These are phyloP conservation scores for Penicillium coffeae DNA, from an alignment of 495 filamentous ascomycete genomes.

Conservation along the genomic window DNA sequence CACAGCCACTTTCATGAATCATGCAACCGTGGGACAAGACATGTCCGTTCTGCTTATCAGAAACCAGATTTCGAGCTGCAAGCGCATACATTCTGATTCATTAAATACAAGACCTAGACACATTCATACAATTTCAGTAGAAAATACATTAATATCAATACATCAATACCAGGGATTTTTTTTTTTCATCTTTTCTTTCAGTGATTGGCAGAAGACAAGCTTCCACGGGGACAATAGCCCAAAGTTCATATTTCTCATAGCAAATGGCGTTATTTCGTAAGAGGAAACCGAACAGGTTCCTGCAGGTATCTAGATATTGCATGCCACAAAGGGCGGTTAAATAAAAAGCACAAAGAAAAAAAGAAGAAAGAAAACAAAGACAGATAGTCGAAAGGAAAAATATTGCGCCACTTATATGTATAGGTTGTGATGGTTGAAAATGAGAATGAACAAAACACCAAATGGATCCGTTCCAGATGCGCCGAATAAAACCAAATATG, in stretches of 20 bases:
- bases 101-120: neutral
- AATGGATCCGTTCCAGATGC: slow-evolving; percentile 7
- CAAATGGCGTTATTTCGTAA: slow-evolving; percentile 12
- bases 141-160: neutral
- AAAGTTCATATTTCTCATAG: slow-evolving; percentile 2
- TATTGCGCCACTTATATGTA: slow-evolving; percentile 7
- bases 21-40: too few relatives aligned
- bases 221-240: neutral
- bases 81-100: neutral
- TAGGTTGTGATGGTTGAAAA: slow-evolving; percentile 11
- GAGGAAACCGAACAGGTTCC: slow-evolving; percentile 1
- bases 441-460: slow-evolving; percentile 5
- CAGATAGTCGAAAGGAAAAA: neutral
- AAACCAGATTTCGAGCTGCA: too few relatives aligned
- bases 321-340: neutral
- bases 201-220: neutral
- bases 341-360: neutral
- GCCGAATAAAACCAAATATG: slow-evolving; percentile 10
- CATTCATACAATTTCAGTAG: neutral
- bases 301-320: slow-evolving; percentile 14
- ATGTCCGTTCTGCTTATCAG: too few relatives aligned
- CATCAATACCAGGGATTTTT: neutral
- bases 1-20: too few relatives aligned
- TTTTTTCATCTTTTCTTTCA: neutral
- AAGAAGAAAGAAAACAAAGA: neutral